phyloP scores from a whole-genome alignment of 306 rosid genomes.

The Quercus mongolica region DNA sequence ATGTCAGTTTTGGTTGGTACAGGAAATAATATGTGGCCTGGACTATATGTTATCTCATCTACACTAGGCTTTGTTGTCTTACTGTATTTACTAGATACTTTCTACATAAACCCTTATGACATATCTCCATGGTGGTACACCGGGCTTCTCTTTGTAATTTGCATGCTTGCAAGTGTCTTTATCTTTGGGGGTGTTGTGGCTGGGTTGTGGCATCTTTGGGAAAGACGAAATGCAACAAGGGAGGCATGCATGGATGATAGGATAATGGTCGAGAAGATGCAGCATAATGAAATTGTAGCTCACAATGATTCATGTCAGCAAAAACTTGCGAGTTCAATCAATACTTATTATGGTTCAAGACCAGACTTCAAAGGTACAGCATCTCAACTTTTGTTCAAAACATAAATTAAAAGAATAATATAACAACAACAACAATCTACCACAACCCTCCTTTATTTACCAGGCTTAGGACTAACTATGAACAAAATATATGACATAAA shows the following conservation, averaged over 20 bases:
- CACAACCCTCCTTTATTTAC: too few relatives aligned
- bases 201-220: conserved; percentile 75
- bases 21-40: conserved; percentile 75
- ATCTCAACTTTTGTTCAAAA: background rate
- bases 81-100: conserved; percentile 41
- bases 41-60: conserved; percentile 68
- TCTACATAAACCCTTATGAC: conserved; percentile 58
- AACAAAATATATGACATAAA: too few relatives aligned
- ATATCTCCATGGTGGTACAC: conserved; percentile 74
- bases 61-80: conserved; percentile 56
- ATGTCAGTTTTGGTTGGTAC: conserved; percentile 86
- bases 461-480: too few relatives aligned
- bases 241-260: conserved; percentile 20
- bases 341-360: conserved; percentile 56
- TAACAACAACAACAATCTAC: too few relatives aligned
- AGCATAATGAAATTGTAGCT: conserved; percentile 17
- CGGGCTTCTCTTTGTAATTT: conserved; percentile 56
- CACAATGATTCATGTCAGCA: conserved; percentile 27
- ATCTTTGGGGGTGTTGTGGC: conserved; percentile 76
- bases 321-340: conserved; percentile 29
- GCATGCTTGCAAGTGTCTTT: conserved; percentile 67
- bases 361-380: conserved; percentile 77
- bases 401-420: too few relatives aligned
- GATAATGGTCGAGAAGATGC: background rate
- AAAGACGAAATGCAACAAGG: conserved; percentile 28